These are phyloP conservation scores for Geranium brycei DNA, from an alignment of 345 rosid species.

Conservation along the genomic window DNA sequence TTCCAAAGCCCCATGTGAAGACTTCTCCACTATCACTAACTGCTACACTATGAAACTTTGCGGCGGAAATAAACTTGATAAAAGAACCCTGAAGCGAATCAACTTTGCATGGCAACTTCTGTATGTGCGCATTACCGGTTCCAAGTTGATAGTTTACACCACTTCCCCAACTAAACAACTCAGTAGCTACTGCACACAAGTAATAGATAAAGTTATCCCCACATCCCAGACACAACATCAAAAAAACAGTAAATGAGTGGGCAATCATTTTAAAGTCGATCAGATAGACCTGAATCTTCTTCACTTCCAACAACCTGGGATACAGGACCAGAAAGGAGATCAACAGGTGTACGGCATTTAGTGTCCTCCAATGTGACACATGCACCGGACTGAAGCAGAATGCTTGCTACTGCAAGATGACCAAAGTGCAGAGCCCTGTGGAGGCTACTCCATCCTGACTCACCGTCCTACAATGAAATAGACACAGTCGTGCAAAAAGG, in stretches of 20 bases:
- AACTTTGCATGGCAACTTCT: constrained; percentile 82
- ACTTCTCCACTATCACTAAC: constrained; percentile 65
- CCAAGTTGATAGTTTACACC: constrained; percentile 97
- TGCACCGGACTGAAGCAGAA: constrained; percentile 70
- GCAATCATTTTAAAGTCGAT: constrained; percentile 8
- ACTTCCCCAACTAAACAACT: constrained; percentile 96
- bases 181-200: constrained; percentile 51
- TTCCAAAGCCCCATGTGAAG: constrained; percentile 96
- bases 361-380: constrained; percentile 57
- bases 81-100: constrained; percentile 69
- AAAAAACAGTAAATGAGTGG: constrained; percentile 7
- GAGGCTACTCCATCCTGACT: constrained; percentile 97
- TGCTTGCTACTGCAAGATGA: constrained; percentile 91
- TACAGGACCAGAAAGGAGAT: constrained; percentile 89
- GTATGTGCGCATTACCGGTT: constrained; percentile 81
- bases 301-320: constrained; percentile 43
- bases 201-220: constrained; percentile 5
- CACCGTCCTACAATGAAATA: constrained; percentile 68
- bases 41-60: constrained; percentile 92
- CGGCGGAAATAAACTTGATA: constrained; percentile 68
- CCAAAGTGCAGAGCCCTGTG: constrained; percentile 96
- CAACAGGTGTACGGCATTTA: constrained; percentile 65
- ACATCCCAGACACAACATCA: constrained; percentile 6
- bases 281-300: constrained; percentile 38
- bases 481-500: background rate